These are phyloP conservation scores for Alternaria sp. DNA, from an alignment of 2,329 filamentous ascomycete species.

Conservation along the genomic window DNA sequence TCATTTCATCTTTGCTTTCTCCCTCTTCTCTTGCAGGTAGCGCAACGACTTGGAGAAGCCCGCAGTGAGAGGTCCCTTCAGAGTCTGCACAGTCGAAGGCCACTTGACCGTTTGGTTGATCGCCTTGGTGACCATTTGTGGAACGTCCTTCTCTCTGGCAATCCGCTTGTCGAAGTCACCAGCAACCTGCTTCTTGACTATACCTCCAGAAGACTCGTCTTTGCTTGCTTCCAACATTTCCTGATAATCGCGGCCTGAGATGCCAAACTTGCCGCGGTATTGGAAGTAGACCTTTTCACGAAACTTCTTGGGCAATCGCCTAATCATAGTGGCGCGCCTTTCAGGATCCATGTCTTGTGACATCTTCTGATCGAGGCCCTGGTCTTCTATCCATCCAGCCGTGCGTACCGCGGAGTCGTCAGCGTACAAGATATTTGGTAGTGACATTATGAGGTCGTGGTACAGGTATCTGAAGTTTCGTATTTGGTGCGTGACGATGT, in stretches of 20 bases:
- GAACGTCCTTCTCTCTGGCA: constrained; percentile 75
- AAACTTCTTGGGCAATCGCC: constrained; percentile 86
- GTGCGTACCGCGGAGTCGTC: constrained; percentile 66
- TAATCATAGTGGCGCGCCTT: constrained; percentile 94
- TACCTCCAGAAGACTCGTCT: constrained; percentile 68
- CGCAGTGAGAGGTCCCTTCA: constrained; percentile 84
- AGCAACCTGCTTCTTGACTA: constrained; percentile 77
- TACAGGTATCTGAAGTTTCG: constrained; percentile 92
- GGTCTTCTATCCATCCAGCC: constrained; percentile 69
- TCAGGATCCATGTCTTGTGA: constrained; percentile 92
- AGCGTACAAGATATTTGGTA: constrained; percentile 85
- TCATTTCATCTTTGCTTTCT: constrained; percentile 51
- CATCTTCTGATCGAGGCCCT: constrained; percentile 67
- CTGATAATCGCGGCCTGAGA: constrained; percentile 83
- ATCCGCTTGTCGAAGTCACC: constrained; percentile 88
- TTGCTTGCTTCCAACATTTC: constrained; percentile 80
- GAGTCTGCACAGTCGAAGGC: constrained; percentile 87
- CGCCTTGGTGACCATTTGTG: constrained; percentile 73
- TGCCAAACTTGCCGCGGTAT: constrained; percentile 89
- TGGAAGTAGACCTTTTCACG: constrained; percentile 90
- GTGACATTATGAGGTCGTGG: constrained; percentile 83
- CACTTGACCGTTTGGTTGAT: constrained; percentile 90
- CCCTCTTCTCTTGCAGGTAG: constrained; percentile 82
- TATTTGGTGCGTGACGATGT: constrained; percentile 93
- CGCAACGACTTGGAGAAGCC: constrained; percentile 73